Evolutionary conservation across 169 alveolate genomes (phyloP).

Genomic region (Cytauxzoon felis): DNA sequence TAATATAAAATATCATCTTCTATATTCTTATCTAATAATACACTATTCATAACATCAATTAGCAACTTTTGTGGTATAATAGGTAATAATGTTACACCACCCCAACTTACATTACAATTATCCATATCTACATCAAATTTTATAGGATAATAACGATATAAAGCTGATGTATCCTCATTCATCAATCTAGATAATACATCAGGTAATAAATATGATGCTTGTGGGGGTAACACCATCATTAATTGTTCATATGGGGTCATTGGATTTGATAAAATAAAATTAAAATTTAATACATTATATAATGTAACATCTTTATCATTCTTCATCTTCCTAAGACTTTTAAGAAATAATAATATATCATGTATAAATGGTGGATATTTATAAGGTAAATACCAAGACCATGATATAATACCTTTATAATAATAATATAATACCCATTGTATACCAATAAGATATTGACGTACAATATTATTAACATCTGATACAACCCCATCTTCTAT

Average conservation of each 20-base stretch:
- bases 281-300: constrained; percentile 16
- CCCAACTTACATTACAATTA: constrained; percentile 72
- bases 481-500: constrained; percentile 71
- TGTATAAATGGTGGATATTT: constrained; percentile 89
- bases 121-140: constrained; percentile 74
- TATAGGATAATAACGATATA: constrained; percentile 55
- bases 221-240: constrained; percentile 71
- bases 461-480: constrained; percentile 77
- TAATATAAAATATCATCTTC: background rate
- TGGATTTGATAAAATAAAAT: constrained; percentile 48
- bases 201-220: constrained; percentile 61
- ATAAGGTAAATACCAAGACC: constrained; percentile 94
- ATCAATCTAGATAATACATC: constrained; percentile 51
- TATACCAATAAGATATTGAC: constrained; percentile 90
- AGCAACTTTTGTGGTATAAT: constrained; percentile 20
- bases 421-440: constrained; percentile 93
- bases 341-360: constrained; percentile 32
- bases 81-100: constrained; percentile 72
- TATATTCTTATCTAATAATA: background rate
- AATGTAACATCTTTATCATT: background rate
- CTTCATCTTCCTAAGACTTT: background rate
- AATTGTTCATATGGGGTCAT: constrained; percentile 70
- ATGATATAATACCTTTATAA: constrained; percentile 89
- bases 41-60: constrained; percentile 26
- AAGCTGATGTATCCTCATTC: constrained; percentile 61